A percentile compares a stretch with the other conserved stretches of the same genome.
These are phyloP conservation scores for Hirschioporus abietinus DNA, from an alignment of 768 basidiomycete species.

Conservation along the genomic window DNA sequence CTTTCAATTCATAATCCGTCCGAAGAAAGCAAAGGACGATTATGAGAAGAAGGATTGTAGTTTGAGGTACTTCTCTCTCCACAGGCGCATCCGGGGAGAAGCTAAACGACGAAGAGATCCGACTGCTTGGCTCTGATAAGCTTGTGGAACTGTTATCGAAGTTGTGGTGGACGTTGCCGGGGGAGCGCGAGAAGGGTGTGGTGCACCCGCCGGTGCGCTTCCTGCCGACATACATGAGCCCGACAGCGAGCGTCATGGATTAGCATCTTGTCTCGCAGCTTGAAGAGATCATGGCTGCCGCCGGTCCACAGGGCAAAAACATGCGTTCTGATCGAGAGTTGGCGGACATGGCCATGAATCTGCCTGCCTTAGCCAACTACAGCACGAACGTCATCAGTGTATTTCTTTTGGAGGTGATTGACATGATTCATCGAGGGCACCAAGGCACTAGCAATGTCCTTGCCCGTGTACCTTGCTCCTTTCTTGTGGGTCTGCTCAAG, in stretches of 20 bases:
- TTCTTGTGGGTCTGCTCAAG: too few relatives aligned
- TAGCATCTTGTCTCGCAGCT: slow-evolving; percentile 73
- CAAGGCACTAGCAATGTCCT: too few relatives aligned
- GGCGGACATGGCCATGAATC: slow-evolving; percentile 44
- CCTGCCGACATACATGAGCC: slow-evolving; percentile 80
- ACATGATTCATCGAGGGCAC: too few relatives aligned
- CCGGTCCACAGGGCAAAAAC: slow-evolving; percentile 73
- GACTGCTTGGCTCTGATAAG: slow-evolving; percentile 85
- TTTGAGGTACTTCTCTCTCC: slow-evolving; percentile 49
- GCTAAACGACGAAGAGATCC: slow-evolving; percentile 81
- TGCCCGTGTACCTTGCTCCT: too few relatives aligned
- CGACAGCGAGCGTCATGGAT: slow-evolving; percentile 74
- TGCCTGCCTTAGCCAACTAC: slow-evolving; percentile 65
- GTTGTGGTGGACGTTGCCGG: slow-evolving; percentile 70
- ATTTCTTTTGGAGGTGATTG: too few relatives aligned
- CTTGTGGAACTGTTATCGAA: slow-evolving; percentile 85
- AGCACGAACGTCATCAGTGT: too few relatives aligned
- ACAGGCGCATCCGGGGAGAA: slow-evolving; percentile 64
- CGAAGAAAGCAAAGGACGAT: slow-evolving; percentile 26
- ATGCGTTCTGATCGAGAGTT: slow-evolving; percentile 75
- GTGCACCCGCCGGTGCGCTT: slow-evolving; percentile 58
- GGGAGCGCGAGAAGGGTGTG: slow-evolving; percentile 37
- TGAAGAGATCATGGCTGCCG: slow-evolving; percentile 65
- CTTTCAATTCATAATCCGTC: slow-evolving; percentile 83
- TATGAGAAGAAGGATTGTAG: slow-evolving; percentile 30